Percentiles rank a stretch among this genome's conserved stretches.
Conservation (phyloP, 2,329 filamentous ascomycete species). For the Fusarium albidum region DNA sequence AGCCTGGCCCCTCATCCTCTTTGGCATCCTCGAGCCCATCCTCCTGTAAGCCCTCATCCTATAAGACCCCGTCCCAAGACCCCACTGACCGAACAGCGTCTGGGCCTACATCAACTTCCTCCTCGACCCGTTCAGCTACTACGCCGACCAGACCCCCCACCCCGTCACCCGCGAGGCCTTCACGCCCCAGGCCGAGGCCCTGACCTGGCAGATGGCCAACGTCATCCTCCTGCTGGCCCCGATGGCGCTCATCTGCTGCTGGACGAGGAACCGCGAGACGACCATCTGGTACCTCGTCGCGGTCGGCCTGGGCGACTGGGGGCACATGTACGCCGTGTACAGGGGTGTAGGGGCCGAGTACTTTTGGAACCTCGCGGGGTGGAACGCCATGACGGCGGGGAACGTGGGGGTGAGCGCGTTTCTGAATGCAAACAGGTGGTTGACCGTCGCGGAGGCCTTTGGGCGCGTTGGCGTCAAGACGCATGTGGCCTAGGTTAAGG, state of each 20-base stretch:
- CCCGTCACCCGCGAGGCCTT: not conserved
- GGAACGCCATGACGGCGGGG: conserved; percentile 10
- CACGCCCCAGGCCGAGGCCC: conserved; percentile 1
- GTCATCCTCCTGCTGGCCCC: not conserved
- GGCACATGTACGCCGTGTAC: too few relatives aligned
- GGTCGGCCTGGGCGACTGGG: not conserved
- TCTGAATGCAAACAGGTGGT: conserved; percentile 9
- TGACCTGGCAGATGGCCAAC: conserved; percentile 10
- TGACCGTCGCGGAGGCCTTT: conserved; percentile 7
- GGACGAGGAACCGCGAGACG: conserved; percentile 3
- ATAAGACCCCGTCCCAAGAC: too few relatives aligned
- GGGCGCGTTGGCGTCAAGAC: conserved; percentile 1
- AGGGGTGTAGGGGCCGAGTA: too few relatives aligned
- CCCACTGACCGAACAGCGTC: too few relatives aligned
- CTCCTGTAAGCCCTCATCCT: too few relatives aligned
- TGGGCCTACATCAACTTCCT: conserved; percentile 10
- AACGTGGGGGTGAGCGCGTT: conserved; percentile 12
- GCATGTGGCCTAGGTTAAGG: too few relatives aligned
- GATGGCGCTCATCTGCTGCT: conserved; percentile 8
- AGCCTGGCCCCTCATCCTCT: too few relatives aligned
- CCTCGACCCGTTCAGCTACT: conserved; percentile 3
- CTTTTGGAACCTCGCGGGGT: conserved; percentile 1
- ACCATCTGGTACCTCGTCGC: conserved; percentile 2
- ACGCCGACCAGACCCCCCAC: conserved; percentile 1
- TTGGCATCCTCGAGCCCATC: too few relatives aligned